These are phyloP conservation scores for Tulasnella calospora DNA, from an alignment of 768 basidiomycete genomes.

Conservation along the genomic window DNA sequence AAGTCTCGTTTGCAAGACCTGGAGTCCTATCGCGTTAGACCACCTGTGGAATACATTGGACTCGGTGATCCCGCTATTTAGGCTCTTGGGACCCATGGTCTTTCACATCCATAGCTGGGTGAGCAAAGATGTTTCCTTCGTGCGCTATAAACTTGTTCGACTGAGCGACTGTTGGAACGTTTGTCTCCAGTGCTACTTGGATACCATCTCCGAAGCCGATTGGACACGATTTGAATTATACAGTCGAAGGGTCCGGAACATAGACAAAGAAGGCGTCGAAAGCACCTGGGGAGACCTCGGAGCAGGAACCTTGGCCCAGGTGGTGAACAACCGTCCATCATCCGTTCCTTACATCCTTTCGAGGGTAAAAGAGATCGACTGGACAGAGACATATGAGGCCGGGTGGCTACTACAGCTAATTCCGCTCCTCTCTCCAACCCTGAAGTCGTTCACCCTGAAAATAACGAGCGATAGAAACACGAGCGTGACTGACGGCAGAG, in stretches of 20 bases:
- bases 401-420: background rate
- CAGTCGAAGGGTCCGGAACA: slow-evolving; percentile 16
- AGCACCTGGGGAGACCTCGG: slow-evolving; percentile 46
- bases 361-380: background rate
- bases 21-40: background rate
- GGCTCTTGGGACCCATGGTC: background rate
- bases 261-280: slow-evolving; percentile 10
- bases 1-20: background rate
- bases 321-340: background rate
- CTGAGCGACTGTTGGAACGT: background rate
- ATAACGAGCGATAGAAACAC: background rate
- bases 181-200: background rate
- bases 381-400: background rate
- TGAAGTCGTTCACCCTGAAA: background rate
- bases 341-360: background rate
- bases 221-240: background rate
- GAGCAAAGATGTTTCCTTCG: background rate
- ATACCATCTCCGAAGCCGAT: background rate
- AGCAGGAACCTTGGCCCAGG: background rate
- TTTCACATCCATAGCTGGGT: background rate
- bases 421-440: background rate
- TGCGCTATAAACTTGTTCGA: background rate
- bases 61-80: background rate
- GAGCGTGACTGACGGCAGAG: background rate
- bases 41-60: background rate